Conservation (phyloP, 2,329 filamentous ascomycete genomes). For the Phaeosphaeria sp. region DNA sequence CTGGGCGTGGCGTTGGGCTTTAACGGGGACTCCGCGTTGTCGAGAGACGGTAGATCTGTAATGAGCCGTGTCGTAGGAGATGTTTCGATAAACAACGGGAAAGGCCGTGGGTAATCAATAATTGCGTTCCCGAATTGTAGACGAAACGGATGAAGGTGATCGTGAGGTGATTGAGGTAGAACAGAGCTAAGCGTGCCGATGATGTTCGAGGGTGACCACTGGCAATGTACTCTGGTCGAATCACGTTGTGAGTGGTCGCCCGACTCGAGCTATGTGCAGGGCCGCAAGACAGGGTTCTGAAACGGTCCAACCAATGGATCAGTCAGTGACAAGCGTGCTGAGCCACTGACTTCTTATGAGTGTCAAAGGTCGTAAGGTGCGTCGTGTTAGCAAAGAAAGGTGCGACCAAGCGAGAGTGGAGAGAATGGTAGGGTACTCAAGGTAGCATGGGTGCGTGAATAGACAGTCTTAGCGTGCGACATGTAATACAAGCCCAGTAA, state of each 20-base stretch:
- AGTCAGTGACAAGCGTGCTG: constrained; percentile 39
- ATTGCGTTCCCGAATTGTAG: constrained; percentile 27
- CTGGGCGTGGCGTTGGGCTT: constrained; percentile 35
- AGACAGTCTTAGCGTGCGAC: constrained; percentile 42
- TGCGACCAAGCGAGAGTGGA: constrained; percentile 43
- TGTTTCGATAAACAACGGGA: constrained; percentile 31
- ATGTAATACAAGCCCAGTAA: constrained; percentile 40
- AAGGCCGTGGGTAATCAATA: constrained; percentile 20
- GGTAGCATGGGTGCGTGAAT: constrained; percentile 37
- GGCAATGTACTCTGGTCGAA: constrained; percentile 37
- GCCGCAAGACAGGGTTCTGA: constrained; percentile 44
- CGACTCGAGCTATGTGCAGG: constrained; percentile 46
- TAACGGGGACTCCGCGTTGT: constrained; percentile 28
- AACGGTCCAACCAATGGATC: constrained; percentile 49
- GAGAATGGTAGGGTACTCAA: constrained; percentile 33
- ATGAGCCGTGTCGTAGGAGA: constrained; percentile 13
- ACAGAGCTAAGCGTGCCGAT: constrained; percentile 43
- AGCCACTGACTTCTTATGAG: constrained; percentile 43
- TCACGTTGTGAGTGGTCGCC: constrained; percentile 47
- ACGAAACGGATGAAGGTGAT: constrained; percentile 32
- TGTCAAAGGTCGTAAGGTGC: constrained; percentile 30
- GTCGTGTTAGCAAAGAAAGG: constrained; percentile 32
- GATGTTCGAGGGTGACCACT: constrained; percentile 42
- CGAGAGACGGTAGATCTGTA: constrained; percentile 12
- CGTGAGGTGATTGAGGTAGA: constrained; percentile 36